These are phyloP conservation scores for Capsicum baccatum DNA, from an alignment of 257 asterid genomes.

Conservation along the genomic window DNA sequence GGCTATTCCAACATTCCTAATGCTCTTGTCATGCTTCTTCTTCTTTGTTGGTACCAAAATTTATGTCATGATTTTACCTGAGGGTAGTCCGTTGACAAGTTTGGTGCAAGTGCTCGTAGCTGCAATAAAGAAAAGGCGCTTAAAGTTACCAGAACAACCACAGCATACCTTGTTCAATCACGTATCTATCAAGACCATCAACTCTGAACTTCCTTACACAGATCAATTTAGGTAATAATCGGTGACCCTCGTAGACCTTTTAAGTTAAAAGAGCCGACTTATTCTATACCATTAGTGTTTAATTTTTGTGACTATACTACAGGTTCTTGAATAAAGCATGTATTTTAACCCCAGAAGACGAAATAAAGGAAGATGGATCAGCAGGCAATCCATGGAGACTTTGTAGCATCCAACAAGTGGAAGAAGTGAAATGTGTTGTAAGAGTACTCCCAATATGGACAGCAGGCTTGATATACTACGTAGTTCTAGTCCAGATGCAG, in stretches of 20 bases:
- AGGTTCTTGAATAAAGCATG: conserved; percentile 42
- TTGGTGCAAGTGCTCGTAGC: conserved; percentile 39
- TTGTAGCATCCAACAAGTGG: conserved; percentile 44
- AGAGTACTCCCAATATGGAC: conserved; percentile 44
- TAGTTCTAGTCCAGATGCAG: conserved; percentile 28
- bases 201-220: conserved; percentile 36
- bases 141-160: conserved; percentile 35
- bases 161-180: conserved; percentile 32
- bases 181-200: conserved; percentile 26
- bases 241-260: not conserved
- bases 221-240: conserved; percentile 41
- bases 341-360: conserved; percentile 32
- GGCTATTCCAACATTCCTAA: conserved; percentile 37
- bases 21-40: conserved; percentile 38
- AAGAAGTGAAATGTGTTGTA: conserved; percentile 45
- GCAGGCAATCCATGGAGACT: conserved; percentile 42
- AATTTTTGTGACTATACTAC: not conserved
- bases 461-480: conserved; percentile 28
- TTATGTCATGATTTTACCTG: conserved; percentile 35
- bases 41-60: conserved; percentile 41
- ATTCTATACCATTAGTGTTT: too few species aligned
- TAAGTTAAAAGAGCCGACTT: not conserved
- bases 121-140: conserved; percentile 36
- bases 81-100: conserved; percentile 45
- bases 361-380: conserved; percentile 41